Conservation (phyloP, 371 early-diverging fungal genomes). For the Mucor irregularis region DNA sequence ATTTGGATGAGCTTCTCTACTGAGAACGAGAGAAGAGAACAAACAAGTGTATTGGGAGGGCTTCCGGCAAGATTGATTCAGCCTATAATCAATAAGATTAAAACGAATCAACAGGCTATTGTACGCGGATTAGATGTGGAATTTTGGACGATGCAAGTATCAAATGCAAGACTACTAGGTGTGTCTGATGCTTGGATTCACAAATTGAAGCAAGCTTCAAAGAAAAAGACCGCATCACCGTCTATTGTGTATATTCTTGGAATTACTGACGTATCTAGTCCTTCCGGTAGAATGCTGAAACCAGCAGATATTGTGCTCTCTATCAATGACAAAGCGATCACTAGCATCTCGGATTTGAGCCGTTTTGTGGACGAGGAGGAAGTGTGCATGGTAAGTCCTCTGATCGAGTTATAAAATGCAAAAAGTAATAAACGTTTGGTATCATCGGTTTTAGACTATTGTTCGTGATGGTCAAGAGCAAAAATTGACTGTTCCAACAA, state of each 20-base stretch:
- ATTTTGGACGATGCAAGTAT: constrained; percentile 74
- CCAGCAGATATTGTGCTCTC: constrained; percentile 82
- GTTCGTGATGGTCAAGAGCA: constrained; percentile 58
- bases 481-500: constrained; percentile 55
- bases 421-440: not conserved
- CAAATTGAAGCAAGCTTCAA: too few species aligned
- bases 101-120: constrained; percentile 33
- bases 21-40: constrained; percentile 56
- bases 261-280: constrained; percentile 52
- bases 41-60: constrained; percentile 60
- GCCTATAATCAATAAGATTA: constrained; percentile 38
- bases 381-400: constrained; percentile 16
- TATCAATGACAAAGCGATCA: constrained; percentile 64
- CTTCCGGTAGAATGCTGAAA: constrained; percentile 61
- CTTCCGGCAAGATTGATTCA: constrained; percentile 39
- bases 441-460: constrained; percentile 39
- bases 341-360: constrained; percentile 46
- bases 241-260: constrained; percentile 69
- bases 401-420: too few species aligned
- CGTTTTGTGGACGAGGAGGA: constrained; percentile 5
- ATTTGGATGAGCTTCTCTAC: constrained; percentile 76
- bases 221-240: constrained; percentile 58
- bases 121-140: constrained; percentile 70
- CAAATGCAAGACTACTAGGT: constrained; percentile 79
- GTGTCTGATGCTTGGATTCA: constrained; percentile 71